These are phyloP conservation scores for Leccinum variabile DNA, from an alignment of 1,284 basidiomycete genomes.

Conservation along the genomic window DNA sequence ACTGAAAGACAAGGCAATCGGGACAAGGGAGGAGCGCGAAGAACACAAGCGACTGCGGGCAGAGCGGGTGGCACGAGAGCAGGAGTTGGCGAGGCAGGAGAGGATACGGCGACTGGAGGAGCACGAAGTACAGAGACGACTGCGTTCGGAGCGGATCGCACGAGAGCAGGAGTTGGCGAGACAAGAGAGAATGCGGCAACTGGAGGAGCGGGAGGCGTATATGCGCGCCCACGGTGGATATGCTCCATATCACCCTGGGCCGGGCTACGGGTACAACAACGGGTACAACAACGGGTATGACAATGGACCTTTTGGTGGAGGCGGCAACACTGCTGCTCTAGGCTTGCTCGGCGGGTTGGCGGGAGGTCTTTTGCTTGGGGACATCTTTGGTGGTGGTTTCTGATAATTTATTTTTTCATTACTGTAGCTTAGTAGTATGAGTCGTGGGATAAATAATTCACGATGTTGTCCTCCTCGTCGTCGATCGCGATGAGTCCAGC, in stretches of 20 bases:
- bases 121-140: conserved; percentile 43
- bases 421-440: background rate
- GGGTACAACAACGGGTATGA: background rate
- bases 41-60: conserved; percentile 41
- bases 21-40: conserved; percentile 64
- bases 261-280: conserved; percentile 21
- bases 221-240: conserved; percentile 37
- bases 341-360: conserved; percentile 52
- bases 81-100: conserved; percentile 18
- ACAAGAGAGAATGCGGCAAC: conserved; percentile 17
- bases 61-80: conserved; percentile 34
- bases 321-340: conserved; percentile 27
- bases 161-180: conserved; percentile 20
- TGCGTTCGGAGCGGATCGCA: conserved; percentile 38
- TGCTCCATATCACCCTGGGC: conserved; percentile 26
- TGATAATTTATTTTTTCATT: conserved; percentile 8
- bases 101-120: conserved; percentile 22
- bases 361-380: conserved; percentile 59
- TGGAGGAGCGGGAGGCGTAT: conserved; percentile 30
- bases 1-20: conserved; percentile 61
- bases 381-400: conserved; percentile 40
- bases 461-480: background rate
- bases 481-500: conserved; percentile 41
- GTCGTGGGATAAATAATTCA: conserved; percentile 6
- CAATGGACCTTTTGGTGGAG: conserved; percentile 1